Conservation (phyloP, 148 eudicot genomes). For the Silene latifolia region DNA sequence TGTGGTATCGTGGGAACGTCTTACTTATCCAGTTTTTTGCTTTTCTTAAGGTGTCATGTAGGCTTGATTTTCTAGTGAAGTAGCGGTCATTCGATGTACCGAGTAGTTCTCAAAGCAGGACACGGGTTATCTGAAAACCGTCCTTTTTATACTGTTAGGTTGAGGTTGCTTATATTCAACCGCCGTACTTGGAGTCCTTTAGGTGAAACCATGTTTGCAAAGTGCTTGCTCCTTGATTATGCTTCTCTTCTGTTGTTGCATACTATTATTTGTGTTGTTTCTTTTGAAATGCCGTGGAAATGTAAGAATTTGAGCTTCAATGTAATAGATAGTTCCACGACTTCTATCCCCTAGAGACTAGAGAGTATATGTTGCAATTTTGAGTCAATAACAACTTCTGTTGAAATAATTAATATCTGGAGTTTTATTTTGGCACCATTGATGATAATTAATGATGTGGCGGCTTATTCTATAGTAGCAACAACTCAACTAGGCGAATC, state of each 20-base stretch:
- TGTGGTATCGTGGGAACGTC: no score
- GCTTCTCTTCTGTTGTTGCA: no score
- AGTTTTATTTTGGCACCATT: no score
- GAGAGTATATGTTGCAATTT: no score
- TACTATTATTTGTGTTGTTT: not conserved
- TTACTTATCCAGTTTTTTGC: not conserved
- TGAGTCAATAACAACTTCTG: no score
- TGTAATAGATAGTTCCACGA: not conserved
- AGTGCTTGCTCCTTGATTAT: no score
- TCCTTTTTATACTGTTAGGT: not conserved
- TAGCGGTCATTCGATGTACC: no score
- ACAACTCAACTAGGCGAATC: no score
- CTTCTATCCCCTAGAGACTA: not conserved
- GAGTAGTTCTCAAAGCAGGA: no score
- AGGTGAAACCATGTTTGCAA: not conserved
- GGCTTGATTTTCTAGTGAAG: not conserved
- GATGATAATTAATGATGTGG: no score
- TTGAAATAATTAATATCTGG: no score
- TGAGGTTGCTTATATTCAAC: not conserved
- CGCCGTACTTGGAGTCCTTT: not conserved
- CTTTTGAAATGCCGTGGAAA: not conserved
- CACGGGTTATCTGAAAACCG: not conserved
- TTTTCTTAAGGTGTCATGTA: not conserved
- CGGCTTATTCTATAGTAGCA: no score
- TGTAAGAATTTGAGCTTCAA: not conserved